phyloP scores from a whole-genome alignment of 306 rosid species.

The Vicia villosa region DNA sequence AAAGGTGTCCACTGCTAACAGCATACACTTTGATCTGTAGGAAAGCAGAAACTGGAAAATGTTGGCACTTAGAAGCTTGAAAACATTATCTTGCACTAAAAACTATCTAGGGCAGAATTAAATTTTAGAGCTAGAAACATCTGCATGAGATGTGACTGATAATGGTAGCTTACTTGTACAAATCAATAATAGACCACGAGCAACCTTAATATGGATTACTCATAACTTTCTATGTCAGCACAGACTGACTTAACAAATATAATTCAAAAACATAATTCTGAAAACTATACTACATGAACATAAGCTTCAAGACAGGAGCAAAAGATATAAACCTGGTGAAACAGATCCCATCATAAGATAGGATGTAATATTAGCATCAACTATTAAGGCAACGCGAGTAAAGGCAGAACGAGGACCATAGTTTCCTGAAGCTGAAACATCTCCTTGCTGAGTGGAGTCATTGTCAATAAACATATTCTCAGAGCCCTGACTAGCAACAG shows the following conservation, averaged over 20 bases:
- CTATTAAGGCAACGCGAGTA: constrained; percentile 84
- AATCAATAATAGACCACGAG: not conserved
- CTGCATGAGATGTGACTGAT: not conserved
- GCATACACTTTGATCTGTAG: not conserved
- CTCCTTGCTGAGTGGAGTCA: constrained; percentile 68
- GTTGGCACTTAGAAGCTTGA: constrained; percentile 3
- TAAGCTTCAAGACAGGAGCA: constrained; percentile 21
- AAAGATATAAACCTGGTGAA: constrained; percentile 82
- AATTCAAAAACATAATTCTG: constrained; percentile 8
- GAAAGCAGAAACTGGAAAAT: constrained; percentile 19
- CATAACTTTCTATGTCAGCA: not conserved
- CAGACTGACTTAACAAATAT: constrained; percentile 5
- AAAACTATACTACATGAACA: constrained; percentile 15
- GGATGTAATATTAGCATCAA: constrained; percentile 96
- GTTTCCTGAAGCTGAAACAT: constrained; percentile 58
- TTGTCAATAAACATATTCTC: constrained; percentile 52
- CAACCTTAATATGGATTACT: constrained; percentile 4
- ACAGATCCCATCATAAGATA: constrained; percentile 99
- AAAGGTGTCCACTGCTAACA: not conserved
- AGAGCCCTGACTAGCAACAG: constrained; percentile 52
- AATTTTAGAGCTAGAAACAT: constrained; percentile 1
- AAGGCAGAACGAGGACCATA: constrained; percentile 53
- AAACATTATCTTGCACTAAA: constrained; percentile 12
- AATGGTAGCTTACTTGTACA: constrained; percentile 15
- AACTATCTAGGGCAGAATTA: not conserved